Percentiles rank a stretch among this genome's conserved stretches.
Evolutionary conservation across 75 land plant genomes (phyloP).

Genomic region (Pinus albicaulis): DNA sequence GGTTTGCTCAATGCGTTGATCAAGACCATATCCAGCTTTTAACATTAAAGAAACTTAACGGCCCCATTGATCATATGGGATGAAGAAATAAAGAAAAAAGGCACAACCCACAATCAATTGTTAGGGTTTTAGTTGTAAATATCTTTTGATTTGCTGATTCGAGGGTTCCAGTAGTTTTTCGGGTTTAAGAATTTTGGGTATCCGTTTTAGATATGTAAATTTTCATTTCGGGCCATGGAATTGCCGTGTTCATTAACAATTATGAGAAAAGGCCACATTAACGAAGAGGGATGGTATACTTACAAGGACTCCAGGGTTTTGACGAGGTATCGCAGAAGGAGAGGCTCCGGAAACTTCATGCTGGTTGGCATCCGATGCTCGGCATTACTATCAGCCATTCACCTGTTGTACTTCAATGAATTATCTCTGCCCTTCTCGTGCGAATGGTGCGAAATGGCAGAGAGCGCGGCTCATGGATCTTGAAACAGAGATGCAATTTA

Average conservation of each 20-base stretch:
- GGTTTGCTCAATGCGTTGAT: neutral
- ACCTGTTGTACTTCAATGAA: neutral
- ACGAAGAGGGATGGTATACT: neutral
- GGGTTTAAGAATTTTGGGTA: neutral
- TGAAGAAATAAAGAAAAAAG: neutral
- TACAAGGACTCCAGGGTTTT: slow-evolving; percentile 9
- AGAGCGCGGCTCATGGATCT: neutral
- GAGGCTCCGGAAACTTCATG: slow-evolving; percentile 7
- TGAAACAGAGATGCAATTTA: neutral
- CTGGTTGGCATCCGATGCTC: neutral
- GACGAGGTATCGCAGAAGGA: neutral
- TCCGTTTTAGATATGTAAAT: neutral
- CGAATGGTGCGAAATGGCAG: neutral
- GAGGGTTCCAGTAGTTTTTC: neutral
- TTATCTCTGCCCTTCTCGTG: neutral
- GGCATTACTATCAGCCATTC: neutral
- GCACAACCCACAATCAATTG: neutral
- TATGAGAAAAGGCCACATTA: neutral
- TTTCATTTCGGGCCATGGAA: neutral
- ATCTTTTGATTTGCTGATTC: neutral
- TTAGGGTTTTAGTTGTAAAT: neutral
- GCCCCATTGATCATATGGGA: neutral
- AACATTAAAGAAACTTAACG: neutral
- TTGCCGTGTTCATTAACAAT: neutral
- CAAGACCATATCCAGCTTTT: neutral